Evolutionary conservation across 495 filamentous ascomycete genomes (phyloP), one percentile per base, ranked within the genome.

Genomic region (Trichoderma erinaceum): DNA sequence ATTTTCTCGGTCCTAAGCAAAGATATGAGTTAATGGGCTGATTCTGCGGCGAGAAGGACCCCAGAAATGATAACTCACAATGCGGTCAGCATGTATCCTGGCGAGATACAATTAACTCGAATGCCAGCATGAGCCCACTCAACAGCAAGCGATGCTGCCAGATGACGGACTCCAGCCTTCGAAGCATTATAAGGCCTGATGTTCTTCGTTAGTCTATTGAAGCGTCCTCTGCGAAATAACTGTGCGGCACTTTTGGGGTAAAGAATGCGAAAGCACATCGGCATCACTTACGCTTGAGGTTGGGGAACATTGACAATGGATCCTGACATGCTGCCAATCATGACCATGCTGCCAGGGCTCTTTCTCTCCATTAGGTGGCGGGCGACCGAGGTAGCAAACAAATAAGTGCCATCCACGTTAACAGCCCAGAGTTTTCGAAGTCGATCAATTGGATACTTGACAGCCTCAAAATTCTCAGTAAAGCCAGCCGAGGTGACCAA

Each of bases 401-500:
- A 79, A 71, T 96, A 97, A 23, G 94, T 97, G 16, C 95, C 95
- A 70, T 99, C 90, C 0, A 97, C 92, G 70, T 97, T 97, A 72
- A 98, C 93, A 15, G 87, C 88, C 92, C 91, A 96, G 18, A 97
- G 85, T 81, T 95, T 96, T 78, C 92, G 86, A 77, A 97, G 87
- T 67, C 93, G 87, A 71, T 97, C 93, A 67, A 90, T 84, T 0
- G 93, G 92, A 78, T 97, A 99, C 68, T 84, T 83, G 73, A 92
- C 89, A 41, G 93, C 93, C 70, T 93, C 88, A 74, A 92, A 96
- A 79, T 97, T 97, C 80, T 99, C 95, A 10, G 90, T 92, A 81
- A 98, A 96, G 8, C 95, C 95, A 38, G 95, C 95, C 10, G 93
- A 96, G 32, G 94, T 97, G 68, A 99, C 93, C 38, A 99, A 86